phyloP scores from a whole-genome alignment of 805 yeast genomes.

The Saccharomyces cerevisiae region DNA sequence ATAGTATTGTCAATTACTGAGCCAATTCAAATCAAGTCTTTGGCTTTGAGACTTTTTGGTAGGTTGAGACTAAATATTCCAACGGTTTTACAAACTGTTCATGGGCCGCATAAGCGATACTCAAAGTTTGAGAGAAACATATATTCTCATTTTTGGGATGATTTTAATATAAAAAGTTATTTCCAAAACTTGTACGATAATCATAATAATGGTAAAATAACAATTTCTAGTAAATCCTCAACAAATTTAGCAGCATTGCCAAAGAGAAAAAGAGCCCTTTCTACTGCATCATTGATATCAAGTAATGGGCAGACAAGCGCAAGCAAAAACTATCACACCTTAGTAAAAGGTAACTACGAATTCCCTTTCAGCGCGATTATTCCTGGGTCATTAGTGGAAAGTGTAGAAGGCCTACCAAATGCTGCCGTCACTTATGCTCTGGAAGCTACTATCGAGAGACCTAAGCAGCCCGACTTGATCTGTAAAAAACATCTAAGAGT shows the following conservation, averaged over 20 bases:
- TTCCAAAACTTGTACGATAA: conserved; percentile 24
- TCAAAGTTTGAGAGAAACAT: conserved; percentile 50
- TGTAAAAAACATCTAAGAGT: conserved; percentile 73
- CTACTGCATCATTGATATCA: conserved; percentile 28
- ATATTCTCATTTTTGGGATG: conserved; percentile 73
- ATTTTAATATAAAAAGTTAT: conserved; percentile 44
- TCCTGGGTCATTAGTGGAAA: conserved; percentile 79
- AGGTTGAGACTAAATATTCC: conserved; percentile 59
- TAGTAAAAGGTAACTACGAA: conserved; percentile 75
- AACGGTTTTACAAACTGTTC: conserved; percentile 33
- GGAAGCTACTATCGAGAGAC: conserved; percentile 75
- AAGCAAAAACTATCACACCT: conserved; percentile 30
- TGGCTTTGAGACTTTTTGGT: conserved; percentile 57
- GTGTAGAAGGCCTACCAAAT: conserved; percentile 83
- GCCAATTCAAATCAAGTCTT: conserved; percentile 56
- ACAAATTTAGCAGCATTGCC: conserved; percentile 17
- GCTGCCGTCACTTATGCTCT: conserved; percentile 65
- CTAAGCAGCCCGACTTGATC: conserved; percentile 59
- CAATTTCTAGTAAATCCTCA: conserved; percentile 16
- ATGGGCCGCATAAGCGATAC: conserved; percentile 40
- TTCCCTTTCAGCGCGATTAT: conserved; percentile 79
- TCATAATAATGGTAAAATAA: conserved; percentile 12
- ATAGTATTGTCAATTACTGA: conserved; percentile 73
- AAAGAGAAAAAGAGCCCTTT: conserved; percentile 14
- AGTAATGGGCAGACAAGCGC: conserved; percentile 22